Base-by-base conservation (phyloP, 176 grass and related monocot genomes). In the Tillandsia fasciculata region DNA sequence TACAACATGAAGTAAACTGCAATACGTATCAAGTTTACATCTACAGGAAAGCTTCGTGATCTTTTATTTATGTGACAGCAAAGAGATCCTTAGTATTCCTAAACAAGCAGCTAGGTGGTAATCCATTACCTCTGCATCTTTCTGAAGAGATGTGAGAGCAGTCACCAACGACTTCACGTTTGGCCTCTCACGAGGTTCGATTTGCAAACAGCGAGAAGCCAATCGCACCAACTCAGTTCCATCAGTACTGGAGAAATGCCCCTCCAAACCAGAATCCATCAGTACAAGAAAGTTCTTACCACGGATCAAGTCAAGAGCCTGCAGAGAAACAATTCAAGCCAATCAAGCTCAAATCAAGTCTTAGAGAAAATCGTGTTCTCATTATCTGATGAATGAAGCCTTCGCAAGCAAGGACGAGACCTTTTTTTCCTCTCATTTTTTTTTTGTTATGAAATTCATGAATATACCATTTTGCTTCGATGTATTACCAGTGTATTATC, bases 251-350 rank as follows among this genome's bases (percentile, higher is more conserved):
- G 86, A 87, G 66, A 93, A 90, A 66, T 93, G 91, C 2, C 89
- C 89, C 75, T 99, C 94, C 67, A 99, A 83, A 83, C 91, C 86
- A 15, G 94, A 93, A 81, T 99, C 94, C 80, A 93, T 93, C 66
- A 99, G 67, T 49, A 85, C 80, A 67, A 84, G 75, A 24, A 93
- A 90, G 63, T 93, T 93, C 85, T 84, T 93, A 29, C 72, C 70
- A 29, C 84, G 80, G 69, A 99, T 93, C 74, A 99, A 74, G 78
- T 99, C 94, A 49, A 93, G 84, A 51, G 94, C 94, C 94, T 99
- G 77, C 9, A 67, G 2, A 28, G 12, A 58, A 52, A 11, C 0
- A 17, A 29, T 18, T 53, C 17, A 61, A 18, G 56, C 22, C 56
- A 61, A 61, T 42, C 1, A 42, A 6, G 33, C 33, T 42, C 33